A percentile compares a stretch with the other conserved stretches of the same genome.
These are phyloP conservation scores for Phytophthora sp. DNA, from an alignment of 352 stramenopile species.

Conservation along the genomic window DNA sequence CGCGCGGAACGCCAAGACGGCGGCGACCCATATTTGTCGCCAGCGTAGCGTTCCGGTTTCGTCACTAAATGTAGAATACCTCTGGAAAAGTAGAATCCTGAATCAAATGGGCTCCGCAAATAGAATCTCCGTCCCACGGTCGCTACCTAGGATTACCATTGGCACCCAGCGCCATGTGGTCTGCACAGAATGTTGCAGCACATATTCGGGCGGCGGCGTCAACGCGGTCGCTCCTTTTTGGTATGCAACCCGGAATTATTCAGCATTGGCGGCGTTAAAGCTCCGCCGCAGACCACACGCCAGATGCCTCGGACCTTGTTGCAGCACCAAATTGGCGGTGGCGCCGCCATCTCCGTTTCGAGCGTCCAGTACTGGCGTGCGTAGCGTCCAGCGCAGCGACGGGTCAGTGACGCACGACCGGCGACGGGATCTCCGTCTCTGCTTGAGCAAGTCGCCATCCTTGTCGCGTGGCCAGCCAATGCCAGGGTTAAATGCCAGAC, in stretches of 20 bases:
- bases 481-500: conserved; percentile 32
- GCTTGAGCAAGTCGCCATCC: conserved; percentile 29
- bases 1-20: conserved; percentile 3
- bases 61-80: conserved; percentile 7
- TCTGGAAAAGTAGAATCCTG: conserved; percentile 32
- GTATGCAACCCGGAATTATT: too few relatives aligned
- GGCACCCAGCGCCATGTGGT: not conserved
- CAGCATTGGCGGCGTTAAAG: conserved; percentile 1
- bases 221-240: conserved; percentile 4
- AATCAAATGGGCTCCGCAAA: conserved; percentile 19
- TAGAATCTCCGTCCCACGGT: too few relatives aligned
- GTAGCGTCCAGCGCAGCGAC: conserved; percentile 31
- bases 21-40: conserved; percentile 8
- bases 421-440: conserved; percentile 30
- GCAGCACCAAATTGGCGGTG: too few relatives aligned
- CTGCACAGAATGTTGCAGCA: conserved; percentile 3
- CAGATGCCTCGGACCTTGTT: not conserved
- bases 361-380: conserved; percentile 32
- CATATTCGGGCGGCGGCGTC: conserved; percentile 9
- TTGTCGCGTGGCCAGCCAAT: conserved; percentile 43
- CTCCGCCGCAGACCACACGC: not conserved
- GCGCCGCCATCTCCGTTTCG: conserved; percentile 22
- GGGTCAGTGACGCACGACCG: conserved; percentile 31
- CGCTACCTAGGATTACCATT: not conserved
- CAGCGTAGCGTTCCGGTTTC: conserved; percentile 23